Conservation (phyloP, 768 basidiomycete genomes). For the Amanita fuliginea region DNA sequence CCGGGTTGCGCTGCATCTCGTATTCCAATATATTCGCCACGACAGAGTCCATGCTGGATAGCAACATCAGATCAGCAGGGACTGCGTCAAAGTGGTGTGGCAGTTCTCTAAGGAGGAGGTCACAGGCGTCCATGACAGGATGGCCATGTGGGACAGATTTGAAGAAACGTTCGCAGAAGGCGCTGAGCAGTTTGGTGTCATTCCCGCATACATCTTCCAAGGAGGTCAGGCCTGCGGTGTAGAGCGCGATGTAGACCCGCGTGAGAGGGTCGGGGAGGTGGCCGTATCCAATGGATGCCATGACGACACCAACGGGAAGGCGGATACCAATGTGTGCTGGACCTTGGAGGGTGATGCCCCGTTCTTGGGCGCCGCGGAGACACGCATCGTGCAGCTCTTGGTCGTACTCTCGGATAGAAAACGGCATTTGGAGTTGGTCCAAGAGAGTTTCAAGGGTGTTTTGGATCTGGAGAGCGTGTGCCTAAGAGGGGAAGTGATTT, state of each 20-base stretch:
- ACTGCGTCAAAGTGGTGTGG: slow-evolving; percentile 17
- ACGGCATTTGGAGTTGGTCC: neutral
- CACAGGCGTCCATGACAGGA: slow-evolving; percentile 21
- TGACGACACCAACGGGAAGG: slow-evolving; percentile 20
- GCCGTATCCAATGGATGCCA: slow-evolving; percentile 14
- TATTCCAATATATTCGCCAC: slow-evolving; percentile 15
- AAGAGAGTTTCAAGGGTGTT: neutral
- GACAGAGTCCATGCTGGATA: slow-evolving; percentile 23
- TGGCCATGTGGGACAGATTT: slow-evolving; percentile 17
- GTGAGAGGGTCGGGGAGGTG: slow-evolving; percentile 19
- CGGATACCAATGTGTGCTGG: slow-evolving; percentile 14
- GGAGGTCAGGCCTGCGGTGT: slow-evolving; percentile 24
- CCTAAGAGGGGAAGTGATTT: too few relatives aligned
- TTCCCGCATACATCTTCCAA: slow-evolving; percentile 25
- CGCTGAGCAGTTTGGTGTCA: slow-evolving; percentile 15
- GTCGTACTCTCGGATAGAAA: neutral
- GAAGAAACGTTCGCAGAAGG: slow-evolving; percentile 24
- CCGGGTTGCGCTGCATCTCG: slow-evolving; percentile 2
- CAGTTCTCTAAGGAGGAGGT: slow-evolving; percentile 19
- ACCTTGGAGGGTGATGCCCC: slow-evolving; percentile 17
- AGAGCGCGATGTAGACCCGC: slow-evolving; percentile 25
- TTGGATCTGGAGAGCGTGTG: neutral
- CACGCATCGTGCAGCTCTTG: slow-evolving; percentile 12
- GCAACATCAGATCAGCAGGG: slow-evolving; percentile 22
- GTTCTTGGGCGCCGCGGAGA: slow-evolving; percentile 11